Conservation (phyloP, 352 stramenopile species). For the Peronosclerospora sorghi region DNA sequence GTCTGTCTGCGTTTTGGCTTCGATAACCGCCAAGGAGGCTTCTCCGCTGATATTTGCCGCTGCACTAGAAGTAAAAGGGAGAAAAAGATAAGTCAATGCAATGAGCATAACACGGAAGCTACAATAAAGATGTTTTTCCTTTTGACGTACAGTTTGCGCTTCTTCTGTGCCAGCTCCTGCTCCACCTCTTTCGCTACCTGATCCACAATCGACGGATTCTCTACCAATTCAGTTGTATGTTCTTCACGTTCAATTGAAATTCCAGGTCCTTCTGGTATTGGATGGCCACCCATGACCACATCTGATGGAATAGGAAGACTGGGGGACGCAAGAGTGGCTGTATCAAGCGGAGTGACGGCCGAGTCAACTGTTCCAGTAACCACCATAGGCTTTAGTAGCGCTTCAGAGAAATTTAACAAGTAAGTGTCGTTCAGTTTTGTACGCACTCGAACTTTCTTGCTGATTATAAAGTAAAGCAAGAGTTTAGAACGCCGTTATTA, state of each 20-base stretch:
- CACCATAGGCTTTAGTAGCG: constrained; percentile 32
- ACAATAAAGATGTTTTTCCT: not conserved
- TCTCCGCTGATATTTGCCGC: constrained; percentile 15
- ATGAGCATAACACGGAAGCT: not conserved
- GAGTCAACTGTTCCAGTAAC: constrained; percentile 1
- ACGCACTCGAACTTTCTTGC: constrained; percentile 62
- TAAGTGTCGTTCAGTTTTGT: constrained; percentile 57
- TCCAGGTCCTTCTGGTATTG: constrained; percentile 9
- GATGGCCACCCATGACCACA: constrained; percentile 10
- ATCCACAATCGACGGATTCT: constrained; percentile 31
- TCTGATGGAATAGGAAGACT: constrained; percentile 1
- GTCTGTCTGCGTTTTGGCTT: constrained; percentile 49
- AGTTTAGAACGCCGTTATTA: too few relatives aligned
- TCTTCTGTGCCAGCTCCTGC: constrained; percentile 30
- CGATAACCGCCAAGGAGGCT: constrained; percentile 29
- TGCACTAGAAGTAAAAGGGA: constrained; percentile 8
- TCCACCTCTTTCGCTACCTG: constrained; percentile 50
- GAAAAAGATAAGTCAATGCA: constrained; percentile 1
- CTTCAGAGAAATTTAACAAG: constrained; percentile 36
- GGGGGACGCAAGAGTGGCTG: not conserved
- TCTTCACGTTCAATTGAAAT: constrained; percentile 10
- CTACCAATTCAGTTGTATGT: constrained; percentile 1
- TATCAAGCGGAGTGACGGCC: constrained; percentile 3
- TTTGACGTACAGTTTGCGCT: constrained; percentile 31
- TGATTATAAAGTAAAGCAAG: constrained; percentile 6